Percentiles rank a stretch among this genome's conserved stretches.
These are phyloP conservation scores for Ettlia oleoabundans DNA, from an alignment of 139 green algal species.

Conservation along the genomic window DNA sequence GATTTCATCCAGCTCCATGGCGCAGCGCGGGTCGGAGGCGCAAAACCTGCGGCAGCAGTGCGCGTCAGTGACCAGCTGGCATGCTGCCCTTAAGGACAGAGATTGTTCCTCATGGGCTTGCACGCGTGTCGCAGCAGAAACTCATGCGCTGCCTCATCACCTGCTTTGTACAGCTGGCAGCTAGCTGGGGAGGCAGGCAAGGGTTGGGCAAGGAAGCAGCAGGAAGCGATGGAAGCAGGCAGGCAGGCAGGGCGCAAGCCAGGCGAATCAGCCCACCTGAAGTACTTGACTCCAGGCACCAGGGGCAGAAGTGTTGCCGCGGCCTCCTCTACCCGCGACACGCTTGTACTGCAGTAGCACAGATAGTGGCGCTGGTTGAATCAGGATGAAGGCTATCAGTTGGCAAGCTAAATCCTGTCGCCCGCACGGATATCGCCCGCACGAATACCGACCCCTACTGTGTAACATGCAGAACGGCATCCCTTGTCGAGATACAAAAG, in stretches of 20 bases:
- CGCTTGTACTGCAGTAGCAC: conserved; percentile 38
- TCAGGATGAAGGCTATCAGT: no score
- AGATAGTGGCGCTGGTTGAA: not conserved
- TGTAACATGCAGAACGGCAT: no score
- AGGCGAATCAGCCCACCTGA: conserved; percentile 46
- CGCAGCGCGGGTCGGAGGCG: conserved; percentile 71
- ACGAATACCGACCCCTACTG: no score
- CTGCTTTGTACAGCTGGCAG: not conserved
- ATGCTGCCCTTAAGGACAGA: conserved; percentile 13
- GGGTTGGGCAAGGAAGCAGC: not conserved
- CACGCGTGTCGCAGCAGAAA: no score
- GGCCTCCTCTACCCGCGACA: conserved; percentile 74
- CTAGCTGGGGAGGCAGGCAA: not conserved
- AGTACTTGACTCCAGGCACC: conserved; percentile 80
- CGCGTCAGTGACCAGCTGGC: not conserved
- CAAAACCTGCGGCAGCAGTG: conserved; percentile 58
- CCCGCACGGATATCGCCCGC: no score
- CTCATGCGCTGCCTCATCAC: no score
- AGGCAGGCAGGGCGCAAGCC: not conserved
- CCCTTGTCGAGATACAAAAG: no score
- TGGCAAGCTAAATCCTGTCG: no score
- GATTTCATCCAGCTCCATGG: conserved; percentile 85
- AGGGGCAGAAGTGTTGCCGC: conserved; percentile 70
- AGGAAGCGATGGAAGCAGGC: not conserved
- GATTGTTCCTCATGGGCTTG: no score